Conservation (phyloP, 352 stramenopile species). For the Phytophthora foliorum region DNA sequence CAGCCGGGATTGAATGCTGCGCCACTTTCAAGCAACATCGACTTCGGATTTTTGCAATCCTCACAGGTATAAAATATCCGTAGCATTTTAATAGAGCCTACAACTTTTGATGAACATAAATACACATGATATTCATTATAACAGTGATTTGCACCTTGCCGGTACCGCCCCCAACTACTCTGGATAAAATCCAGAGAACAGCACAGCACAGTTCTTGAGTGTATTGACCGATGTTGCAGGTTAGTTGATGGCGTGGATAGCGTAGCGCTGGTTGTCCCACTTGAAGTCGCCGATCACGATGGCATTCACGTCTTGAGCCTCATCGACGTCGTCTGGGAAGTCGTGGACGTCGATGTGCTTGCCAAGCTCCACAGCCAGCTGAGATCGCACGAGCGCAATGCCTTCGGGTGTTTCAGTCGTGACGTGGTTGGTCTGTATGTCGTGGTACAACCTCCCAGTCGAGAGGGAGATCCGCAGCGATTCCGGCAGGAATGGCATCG, state of each 20-base stretch:
- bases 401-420: slow-evolving; percentile 34
- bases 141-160: too few relatives aligned
- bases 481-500: slow-evolving; percentile 62
- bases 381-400: slow-evolving; percentile 72
- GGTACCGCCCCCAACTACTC: too few relatives aligned
- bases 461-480: slow-evolving; percentile 69
- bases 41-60: too few relatives aligned
- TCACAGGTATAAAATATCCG: too few relatives aligned
- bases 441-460: slow-evolving; percentile 80
- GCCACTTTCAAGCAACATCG: too few relatives aligned
- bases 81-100: too few relatives aligned
- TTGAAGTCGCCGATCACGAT: slow-evolving; percentile 60
- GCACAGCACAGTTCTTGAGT: neutral
- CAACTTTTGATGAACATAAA: too few relatives aligned
- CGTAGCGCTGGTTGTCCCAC: slow-evolving; percentile 53
- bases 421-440: slow-evolving; percentile 63
- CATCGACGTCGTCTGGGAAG: slow-evolving; percentile 26
- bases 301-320: slow-evolving; percentile 6
- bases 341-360: slow-evolving; percentile 66
- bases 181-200: too few relatives aligned
- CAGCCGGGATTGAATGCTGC: too few relatives aligned
- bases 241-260: slow-evolving; percentile 58
- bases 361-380: slow-evolving; percentile 77
- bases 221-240: neutral
- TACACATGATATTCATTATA: too few relatives aligned